A percentile compares a stretch with the other conserved stretches of the same genome.
phyloP scores from a whole-genome alignment of 2,329 filamentous ascomycete species.

The Neopestalotiopsis clavispora region DNA sequence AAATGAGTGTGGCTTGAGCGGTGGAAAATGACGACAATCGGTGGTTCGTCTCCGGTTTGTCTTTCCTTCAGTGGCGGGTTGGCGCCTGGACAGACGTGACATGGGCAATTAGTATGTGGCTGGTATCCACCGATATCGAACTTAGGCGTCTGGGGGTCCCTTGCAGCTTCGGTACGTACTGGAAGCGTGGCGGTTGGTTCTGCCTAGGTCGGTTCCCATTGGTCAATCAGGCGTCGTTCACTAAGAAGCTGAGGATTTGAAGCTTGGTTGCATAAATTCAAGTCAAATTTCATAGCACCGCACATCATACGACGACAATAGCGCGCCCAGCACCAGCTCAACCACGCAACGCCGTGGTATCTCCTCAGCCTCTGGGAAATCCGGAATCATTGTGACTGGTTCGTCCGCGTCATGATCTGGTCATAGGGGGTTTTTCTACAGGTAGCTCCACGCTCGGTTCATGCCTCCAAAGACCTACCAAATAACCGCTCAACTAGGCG shows the following conservation, averaged over 20 bases:
- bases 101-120: background rate
- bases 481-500: slow-evolving; percentile 6
- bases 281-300: background rate
- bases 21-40: slow-evolving; percentile 11
- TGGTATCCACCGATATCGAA: background rate
- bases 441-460: background rate
- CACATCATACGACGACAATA: slow-evolving; percentile 12
- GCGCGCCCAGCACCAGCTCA: background rate
- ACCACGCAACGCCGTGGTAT: background rate
- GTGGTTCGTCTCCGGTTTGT: background rate
- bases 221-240: slow-evolving; percentile 11
- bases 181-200: background rate
- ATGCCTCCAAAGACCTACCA: background rate
- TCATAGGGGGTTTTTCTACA: background rate
- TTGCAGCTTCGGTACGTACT: too few relatives aligned
- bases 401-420: slow-evolving; percentile 4
- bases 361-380: background rate
- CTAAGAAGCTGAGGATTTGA: slow-evolving; percentile 10
- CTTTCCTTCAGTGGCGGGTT: background rate
- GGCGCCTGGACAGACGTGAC: background rate
- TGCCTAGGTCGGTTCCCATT: slow-evolving; percentile 1
- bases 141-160: background rate
- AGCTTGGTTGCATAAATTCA: slow-evolving; percentile 2
- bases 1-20: background rate
- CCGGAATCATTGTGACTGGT: background rate